phyloP scores from a whole-genome alignment of 139 green algal species.

The Raphidocelis subcapitata region DNA sequence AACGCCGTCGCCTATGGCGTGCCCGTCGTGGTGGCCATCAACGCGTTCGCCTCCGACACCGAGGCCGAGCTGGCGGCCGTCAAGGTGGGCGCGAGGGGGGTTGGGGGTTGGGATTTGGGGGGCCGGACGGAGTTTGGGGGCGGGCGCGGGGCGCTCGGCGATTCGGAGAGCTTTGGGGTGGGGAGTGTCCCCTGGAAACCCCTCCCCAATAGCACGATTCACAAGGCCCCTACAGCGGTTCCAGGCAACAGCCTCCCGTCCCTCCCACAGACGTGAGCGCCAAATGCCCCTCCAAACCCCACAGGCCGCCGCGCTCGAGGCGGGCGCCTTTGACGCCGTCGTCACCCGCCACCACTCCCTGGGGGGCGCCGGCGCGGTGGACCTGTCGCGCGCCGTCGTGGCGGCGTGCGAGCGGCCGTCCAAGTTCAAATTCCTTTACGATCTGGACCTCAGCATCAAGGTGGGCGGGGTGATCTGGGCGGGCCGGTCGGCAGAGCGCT shows the following conservation, averaged over 20 bases:
- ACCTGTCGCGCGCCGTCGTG: slow-evolving; percentile 85
- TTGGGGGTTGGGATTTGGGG: no score
- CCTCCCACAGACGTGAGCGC: no score
- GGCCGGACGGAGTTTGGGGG: not conserved
- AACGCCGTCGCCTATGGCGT: slow-evolving; percentile 89
- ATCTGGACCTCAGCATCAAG: slow-evolving; percentile 79
- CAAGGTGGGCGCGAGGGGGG: slow-evolving; percentile 41
- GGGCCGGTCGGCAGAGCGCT: no score
- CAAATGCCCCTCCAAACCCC: no score
- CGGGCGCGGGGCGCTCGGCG: not conserved
- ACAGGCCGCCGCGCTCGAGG: no score
- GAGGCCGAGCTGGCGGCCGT: slow-evolving; percentile 75
- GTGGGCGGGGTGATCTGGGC: no score
- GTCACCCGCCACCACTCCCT: slow-evolving; percentile 88
- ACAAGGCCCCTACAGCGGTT: no score
- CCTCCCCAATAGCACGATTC: no score
- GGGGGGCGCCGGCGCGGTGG: slow-evolving; percentile 84
- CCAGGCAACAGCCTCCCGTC: no score
- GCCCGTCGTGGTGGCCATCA: slow-evolving; percentile 95
- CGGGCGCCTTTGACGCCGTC: slow-evolving; percentile 81
- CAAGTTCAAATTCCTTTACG: slow-evolving; percentile 90
- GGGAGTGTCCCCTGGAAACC: no score
- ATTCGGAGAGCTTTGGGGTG: no score
- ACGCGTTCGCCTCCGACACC: slow-evolving; percentile 90
- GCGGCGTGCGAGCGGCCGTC: slow-evolving; percentile 54